Conservation (phyloP, 768 basidiomycete genomes). For the Xerocomellus amylosporus region DNA sequence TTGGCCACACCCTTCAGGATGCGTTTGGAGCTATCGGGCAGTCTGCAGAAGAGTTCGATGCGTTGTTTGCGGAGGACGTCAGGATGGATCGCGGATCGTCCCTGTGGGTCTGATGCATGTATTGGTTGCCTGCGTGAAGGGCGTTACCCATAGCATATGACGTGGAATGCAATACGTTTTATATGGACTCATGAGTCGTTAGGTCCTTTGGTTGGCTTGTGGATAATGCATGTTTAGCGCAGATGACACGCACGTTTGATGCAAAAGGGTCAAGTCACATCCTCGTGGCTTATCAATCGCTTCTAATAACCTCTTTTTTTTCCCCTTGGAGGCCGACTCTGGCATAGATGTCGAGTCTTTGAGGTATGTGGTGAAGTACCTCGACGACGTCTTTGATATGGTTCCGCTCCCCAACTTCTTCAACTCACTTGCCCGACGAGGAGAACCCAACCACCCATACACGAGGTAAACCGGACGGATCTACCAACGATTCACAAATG, state of each 20-base stretch:
- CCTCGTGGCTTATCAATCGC: constrained; percentile 9
- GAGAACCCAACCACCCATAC: neutral
- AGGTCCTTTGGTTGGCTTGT: neutral
- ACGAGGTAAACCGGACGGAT: constrained; percentile 19
- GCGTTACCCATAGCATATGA: neutral
- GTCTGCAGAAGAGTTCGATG: constrained; percentile 77
- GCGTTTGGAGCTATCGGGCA: constrained; percentile 93
- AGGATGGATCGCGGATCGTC: constrained; percentile 1
- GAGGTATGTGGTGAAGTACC: neutral
- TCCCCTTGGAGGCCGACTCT: neutral
- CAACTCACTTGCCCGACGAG: neutral
- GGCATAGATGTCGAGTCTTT: neutral
- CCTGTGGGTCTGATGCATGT: constrained; percentile 15
- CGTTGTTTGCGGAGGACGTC: constrained; percentile 49
- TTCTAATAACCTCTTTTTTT: neutral
- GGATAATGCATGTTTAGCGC: constrained; percentile 7
- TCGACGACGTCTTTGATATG: neutral
- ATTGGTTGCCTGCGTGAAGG: neutral
- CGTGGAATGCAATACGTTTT: constrained; percentile 5
- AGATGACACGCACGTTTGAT: constrained; percentile 8
- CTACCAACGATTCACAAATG: neutral
- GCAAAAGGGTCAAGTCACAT: neutral
- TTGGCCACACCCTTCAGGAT: constrained; percentile 79
- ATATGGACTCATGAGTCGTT: neutral
- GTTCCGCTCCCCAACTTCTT: neutral